Evolutionary conservation across 169 alveolate genomes (phyloP), one percentile per base, ranked within the genome.

Genomic region (Plasmodium knowlesi): DNA sequence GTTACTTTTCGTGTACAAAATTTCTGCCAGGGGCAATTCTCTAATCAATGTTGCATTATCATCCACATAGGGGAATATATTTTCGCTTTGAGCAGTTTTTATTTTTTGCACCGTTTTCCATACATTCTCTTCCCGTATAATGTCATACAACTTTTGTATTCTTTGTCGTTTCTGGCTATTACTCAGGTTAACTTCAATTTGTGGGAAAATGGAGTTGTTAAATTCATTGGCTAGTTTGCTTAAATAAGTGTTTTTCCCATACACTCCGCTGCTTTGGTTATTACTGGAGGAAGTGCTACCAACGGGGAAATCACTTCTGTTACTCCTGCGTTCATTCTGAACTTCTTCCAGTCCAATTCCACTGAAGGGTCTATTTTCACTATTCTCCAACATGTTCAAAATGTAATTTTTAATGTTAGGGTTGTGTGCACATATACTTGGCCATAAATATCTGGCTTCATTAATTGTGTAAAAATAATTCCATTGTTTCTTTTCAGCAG

Each of bases 51-150:
- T 93, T 14, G 96, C 95, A 53, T 95, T 95, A 54, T 96, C 97
- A 74, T 95, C 95, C 25, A 96, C 97, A 85, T 96, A 96, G n/a
- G 97, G 97, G 57, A 96, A 96, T 41, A 96, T 95, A 54, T 94
- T 96, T 67, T 92, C 89, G 61, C 83, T 79, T 41, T 95, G 95
- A 16, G 96, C 74, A 78, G 95, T 93, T 92, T 93, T 94, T 53
- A 79, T 57, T 57, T 67, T 92, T 72, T 95, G 95, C 9, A 90
- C 92, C 25, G 94, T 95, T 78, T 95, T 92, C 97, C 97, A 96
- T 46, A 95, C 54, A 53, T 92, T 95, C 32, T 96, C 92, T 84
- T 94, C 96, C 12, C 80, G 73, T 12, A 96, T 50, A 16, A 96
- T 82, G 57, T 88, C 82, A n/a, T 96, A 94, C 84, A 96, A 43